phyloP scores from a whole-genome alignment of 1,139 yeast species.

The Waltiozyma solani region DNA sequence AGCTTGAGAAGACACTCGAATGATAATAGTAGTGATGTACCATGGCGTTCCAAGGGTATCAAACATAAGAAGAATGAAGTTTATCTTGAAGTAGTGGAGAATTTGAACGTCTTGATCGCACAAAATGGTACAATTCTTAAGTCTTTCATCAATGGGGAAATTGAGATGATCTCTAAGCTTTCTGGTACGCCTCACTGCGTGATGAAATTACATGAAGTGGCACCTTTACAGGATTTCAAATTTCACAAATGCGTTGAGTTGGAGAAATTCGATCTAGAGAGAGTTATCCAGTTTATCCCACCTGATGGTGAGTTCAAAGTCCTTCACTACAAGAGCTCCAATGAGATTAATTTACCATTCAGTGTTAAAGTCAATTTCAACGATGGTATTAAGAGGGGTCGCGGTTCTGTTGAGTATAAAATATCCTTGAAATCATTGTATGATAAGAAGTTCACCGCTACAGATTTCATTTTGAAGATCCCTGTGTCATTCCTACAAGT shows the following conservation, averaged over 20 bases:
- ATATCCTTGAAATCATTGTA: conserved; percentile 53
- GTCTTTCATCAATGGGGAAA: conserved; percentile 70
- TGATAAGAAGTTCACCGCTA: conserved; percentile 52
- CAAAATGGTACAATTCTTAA: conserved; percentile 51
- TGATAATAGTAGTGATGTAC: conserved; percentile 23
- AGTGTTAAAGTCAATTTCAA: conserved; percentile 52
- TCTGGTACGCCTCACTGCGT: conserved; percentile 72
- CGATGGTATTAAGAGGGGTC: conserved; percentile 31
- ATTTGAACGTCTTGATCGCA: conserved; percentile 57
- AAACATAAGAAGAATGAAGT: conserved; percentile 80
- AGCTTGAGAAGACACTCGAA: background rate
- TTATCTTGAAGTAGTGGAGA: conserved; percentile 67
- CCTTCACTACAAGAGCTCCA: conserved; percentile 60
- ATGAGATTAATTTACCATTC: conserved; percentile 64
- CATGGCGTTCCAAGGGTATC: conserved; percentile 71
- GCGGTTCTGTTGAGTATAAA: conserved; percentile 36
- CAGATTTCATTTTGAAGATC: conserved; percentile 50
- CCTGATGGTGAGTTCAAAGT: conserved; percentile 92
- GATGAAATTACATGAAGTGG: conserved; percentile 10
- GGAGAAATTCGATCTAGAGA: conserved; percentile 54
- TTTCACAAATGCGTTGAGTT: conserved; percentile 84
- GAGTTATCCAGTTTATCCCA: conserved; percentile 66
- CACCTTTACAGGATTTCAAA: conserved; percentile 58
- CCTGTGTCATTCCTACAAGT: conserved; percentile 63
- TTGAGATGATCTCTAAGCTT: conserved; percentile 61